A percentile compares a stretch with the other conserved stretches of the same genome.
Conservation (phyloP, 2,329 filamentous ascomycete species). For the Trichoderma semiorbis region DNA sequence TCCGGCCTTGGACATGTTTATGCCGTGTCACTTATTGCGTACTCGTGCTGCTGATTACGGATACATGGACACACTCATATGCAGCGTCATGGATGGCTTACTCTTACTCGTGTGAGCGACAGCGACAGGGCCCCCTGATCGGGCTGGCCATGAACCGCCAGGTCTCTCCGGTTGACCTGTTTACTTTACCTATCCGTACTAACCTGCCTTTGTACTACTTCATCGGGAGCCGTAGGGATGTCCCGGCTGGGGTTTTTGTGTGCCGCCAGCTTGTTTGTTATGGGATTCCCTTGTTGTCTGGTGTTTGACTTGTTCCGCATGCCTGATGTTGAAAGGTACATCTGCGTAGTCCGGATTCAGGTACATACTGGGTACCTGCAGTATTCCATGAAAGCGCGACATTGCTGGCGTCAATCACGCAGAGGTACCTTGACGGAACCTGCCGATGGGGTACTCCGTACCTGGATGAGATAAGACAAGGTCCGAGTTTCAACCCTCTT, state of each 20-base stretch:
- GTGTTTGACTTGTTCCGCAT: neutral
- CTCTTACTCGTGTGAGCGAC: neutral
- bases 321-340: neutral
- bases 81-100: neutral
- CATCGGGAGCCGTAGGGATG: neutral
- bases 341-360: neutral
- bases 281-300: neutral
- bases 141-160: neutral
- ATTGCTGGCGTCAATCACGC: neutral
- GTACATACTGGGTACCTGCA: neutral
- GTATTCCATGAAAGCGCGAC: no score
- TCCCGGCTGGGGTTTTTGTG: neutral
- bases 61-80: neutral
- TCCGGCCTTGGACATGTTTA: neutral
- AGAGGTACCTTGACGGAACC: neutral
- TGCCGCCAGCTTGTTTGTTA: neutral
- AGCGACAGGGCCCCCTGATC: neutral
- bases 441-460: neutral
- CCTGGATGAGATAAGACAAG: constrained; percentile 14
- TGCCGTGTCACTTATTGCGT: neutral
- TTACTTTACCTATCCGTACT: neutral
- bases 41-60: neutral
- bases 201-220: neutral
- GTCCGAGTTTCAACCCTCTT: constrained; percentile 3
- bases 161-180: neutral